Conservation (phyloP, 495 filamentous ascomycete genomes). For the Evansstolkia leycettana region DNA sequence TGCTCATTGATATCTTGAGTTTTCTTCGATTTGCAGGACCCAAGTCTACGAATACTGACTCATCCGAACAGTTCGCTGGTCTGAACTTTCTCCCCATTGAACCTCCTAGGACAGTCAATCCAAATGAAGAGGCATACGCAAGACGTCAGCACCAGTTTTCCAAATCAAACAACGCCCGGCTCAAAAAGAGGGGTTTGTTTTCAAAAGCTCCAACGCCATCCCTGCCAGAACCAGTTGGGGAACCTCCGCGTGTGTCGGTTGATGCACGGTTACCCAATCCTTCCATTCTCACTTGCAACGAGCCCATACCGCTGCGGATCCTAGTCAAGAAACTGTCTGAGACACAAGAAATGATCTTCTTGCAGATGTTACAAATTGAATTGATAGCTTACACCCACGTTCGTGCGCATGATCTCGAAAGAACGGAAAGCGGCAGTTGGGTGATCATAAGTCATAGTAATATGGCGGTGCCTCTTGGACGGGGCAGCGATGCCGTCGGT, state of each 20-base stretch:
- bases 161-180: constrained; percentile 19
- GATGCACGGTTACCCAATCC: constrained; percentile 82
- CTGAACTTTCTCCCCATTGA: constrained; percentile 91
- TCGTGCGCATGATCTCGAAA: constrained; percentile 54
- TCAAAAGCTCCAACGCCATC: constrained; percentile 19
- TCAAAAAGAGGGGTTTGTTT: constrained; percentile 43
- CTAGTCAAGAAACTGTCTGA: constrained; percentile 63
- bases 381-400: constrained; percentile 71
- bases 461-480: constrained; percentile 49
- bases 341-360: constrained; percentile 46
- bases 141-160: constrained; percentile 68
- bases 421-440: constrained; percentile 56
- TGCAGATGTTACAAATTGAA: constrained; percentile 71
- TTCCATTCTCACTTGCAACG: constrained; percentile 77
- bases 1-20: not conserved
- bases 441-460: constrained; percentile 55
- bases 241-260: constrained; percentile 45
- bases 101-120: constrained; percentile 56
- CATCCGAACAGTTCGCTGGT: constrained; percentile 29
- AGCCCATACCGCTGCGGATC: constrained; percentile 69
- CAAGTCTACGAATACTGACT: constrained; percentile 4
- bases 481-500: constrained; percentile 43
- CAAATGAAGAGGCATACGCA: constrained; percentile 71
- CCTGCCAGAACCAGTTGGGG: constrained; percentile 9
- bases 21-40: not conserved